Conservation (phyloP, 371 early-diverging fungal species). For the Vavraia culicis region DNA sequence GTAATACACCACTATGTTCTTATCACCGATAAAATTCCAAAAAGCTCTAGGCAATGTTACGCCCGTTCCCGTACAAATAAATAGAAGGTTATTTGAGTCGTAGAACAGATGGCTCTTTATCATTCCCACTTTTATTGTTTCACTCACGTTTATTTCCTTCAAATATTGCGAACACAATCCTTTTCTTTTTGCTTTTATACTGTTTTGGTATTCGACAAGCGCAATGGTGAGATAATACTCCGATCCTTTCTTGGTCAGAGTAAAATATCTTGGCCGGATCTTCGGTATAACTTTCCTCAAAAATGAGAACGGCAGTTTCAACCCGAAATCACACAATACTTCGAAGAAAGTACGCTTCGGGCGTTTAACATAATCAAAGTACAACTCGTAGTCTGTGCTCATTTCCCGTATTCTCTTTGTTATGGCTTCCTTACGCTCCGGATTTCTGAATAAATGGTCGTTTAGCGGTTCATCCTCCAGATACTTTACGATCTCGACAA, state of each 20-base stretch:
- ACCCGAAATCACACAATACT: conserved; percentile 11
- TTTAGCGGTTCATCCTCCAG: too few relatives aligned
- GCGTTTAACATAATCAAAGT: conserved; percentile 20
- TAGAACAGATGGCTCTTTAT: conserved; percentile 10
- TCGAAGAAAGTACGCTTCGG: conserved; percentile 22
- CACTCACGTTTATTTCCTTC: neutral
- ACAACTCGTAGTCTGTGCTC: conserved; percentile 22
- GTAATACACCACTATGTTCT: conserved; percentile 23
- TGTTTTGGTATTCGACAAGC: conserved; percentile 18
- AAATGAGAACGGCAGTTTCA: conserved; percentile 10
- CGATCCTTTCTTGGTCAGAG: conserved; percentile 5
- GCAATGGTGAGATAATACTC: conserved; percentile 6
- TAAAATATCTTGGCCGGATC: conserved; percentile 27
- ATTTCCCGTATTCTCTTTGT: conserved; percentile 18
- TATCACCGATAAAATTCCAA: conserved; percentile 13
- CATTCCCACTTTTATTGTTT: conserved; percentile 8
- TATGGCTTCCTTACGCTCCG: neutral
- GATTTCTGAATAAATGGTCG: too few relatives aligned
- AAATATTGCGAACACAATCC: conserved; percentile 35
- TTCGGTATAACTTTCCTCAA: conserved; percentile 2
- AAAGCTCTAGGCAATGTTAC: conserved; percentile 24
- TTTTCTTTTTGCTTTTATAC: conserved; percentile 2
- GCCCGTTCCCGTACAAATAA: conserved; percentile 37
- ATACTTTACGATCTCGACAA: too few relatives aligned
- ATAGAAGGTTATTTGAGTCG: conserved; percentile 18